Conservation (phyloP, 2,329 filamentous ascomycete species). For the Hypomyces perniciosus region DNA sequence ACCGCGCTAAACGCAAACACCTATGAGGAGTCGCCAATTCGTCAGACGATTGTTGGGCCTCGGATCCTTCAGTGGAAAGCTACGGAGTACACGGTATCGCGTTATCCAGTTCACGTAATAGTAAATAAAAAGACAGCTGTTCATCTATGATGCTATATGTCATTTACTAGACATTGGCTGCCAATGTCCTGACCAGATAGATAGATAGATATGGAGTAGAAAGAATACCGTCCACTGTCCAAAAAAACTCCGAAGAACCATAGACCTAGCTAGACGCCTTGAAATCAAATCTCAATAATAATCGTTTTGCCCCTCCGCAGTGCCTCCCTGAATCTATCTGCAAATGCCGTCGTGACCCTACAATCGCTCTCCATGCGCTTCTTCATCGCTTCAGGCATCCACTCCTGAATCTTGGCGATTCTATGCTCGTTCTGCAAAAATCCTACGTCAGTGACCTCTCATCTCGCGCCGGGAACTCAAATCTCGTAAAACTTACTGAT, state of each 20-base stretch:
- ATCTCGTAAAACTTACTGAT: conserved; percentile 43
- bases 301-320: conserved; percentile 29
- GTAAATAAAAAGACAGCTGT: not conserved
- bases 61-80: not conserved
- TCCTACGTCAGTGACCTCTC: not conserved
- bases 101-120: not conserved
- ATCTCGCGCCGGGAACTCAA: not conserved
- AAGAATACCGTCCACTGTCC: too few relatives aligned
- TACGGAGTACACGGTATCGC: too few relatives aligned
- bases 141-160: too few relatives aligned
- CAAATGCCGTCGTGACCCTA: conserved; percentile 44
- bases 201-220: too few relatives aligned
- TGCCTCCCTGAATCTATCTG: conserved; percentile 45
- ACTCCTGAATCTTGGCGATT: conserved; percentile 59
- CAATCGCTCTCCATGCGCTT: conserved; percentile 51
- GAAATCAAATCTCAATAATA: conserved; percentile 3
- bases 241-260: too few relatives aligned
- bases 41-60: not conserved
- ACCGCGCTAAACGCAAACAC: not conserved
- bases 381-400: conserved; percentile 52
- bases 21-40: conserved; percentile 3
- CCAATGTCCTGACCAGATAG: too few relatives aligned
- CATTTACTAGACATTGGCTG: too few relatives aligned
- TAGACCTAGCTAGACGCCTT: not conserved
- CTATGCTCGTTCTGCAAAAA: conserved; percentile 49